Conservation (phyloP, 768 basidiomycete species). For the Pleurotus citrinopileatus region DNA sequence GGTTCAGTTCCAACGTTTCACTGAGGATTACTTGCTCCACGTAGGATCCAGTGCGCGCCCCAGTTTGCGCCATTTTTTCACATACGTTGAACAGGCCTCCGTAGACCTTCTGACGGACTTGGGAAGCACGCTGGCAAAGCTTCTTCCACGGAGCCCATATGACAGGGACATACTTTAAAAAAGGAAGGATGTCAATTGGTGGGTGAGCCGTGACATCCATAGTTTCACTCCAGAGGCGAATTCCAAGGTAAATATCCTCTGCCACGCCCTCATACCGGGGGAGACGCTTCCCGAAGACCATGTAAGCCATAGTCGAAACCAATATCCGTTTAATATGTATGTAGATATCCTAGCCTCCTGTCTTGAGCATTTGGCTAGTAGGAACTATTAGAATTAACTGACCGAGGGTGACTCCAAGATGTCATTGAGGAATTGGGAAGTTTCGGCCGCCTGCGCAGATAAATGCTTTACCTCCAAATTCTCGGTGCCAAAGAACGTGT, state of each 20-base stretch:
- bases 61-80: constrained; percentile 20
- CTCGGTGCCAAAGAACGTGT: constrained; percentile 18
- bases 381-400: background rate
- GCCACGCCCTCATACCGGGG: constrained; percentile 9
- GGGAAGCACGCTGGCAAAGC: constrained; percentile 6
- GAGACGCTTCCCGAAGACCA: constrained; percentile 13
- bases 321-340: constrained; percentile 11
- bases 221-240: background rate
- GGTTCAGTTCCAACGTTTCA: constrained; percentile 17
- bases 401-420: constrained; percentile 25
- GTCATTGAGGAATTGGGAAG: constrained; percentile 27
- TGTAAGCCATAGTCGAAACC: constrained; percentile 10
- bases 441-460: constrained; percentile 23
- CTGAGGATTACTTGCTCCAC: constrained; percentile 28
- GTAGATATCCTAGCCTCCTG: constrained; percentile 13
- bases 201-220: constrained; percentile 12
- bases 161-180: constrained; percentile 17
- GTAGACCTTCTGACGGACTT: constrained; percentile 25
- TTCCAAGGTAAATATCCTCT: constrained; percentile 1
- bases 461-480: constrained; percentile 16
- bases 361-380: background rate
- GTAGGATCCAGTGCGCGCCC: constrained; percentile 25
- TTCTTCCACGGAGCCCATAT: constrained; percentile 18
- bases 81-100: constrained; percentile 24
- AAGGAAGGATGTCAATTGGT: constrained; percentile 14